A percentile compares a stretch with the other conserved stretches of the same genome.
Evolutionary conservation across 495 filamentous ascomycete genomes (phyloP).

Genomic region (Wilcoxina mikolae): DNA sequence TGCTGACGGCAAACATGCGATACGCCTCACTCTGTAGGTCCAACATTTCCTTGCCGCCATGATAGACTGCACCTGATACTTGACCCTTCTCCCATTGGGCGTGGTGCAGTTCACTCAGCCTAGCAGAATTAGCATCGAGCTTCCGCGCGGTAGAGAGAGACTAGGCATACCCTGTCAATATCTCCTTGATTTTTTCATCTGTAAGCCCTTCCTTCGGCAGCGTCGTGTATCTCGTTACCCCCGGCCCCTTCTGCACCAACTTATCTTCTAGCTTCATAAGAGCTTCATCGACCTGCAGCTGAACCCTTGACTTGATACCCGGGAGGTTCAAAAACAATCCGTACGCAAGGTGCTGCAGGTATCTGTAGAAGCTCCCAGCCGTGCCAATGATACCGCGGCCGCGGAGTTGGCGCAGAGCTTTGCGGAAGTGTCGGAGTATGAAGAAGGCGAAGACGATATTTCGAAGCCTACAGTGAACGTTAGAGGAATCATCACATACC

Average conservation of each 20-base stretch:
- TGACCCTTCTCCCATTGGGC: constrained; percentile 91
- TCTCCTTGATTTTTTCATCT: constrained; percentile 59
- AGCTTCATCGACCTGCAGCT: constrained; percentile 62
- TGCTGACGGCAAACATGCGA: constrained; percentile 83
- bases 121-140: constrained; percentile 4
- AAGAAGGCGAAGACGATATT: constrained; percentile 87
- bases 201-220: constrained; percentile 80
- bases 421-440: constrained; percentile 71
- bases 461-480: constrained; percentile 44
- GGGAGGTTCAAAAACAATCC: constrained; percentile 73
- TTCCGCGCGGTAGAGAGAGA: neutral
- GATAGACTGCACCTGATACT: constrained; percentile 92
- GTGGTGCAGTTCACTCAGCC: constrained; percentile 70
- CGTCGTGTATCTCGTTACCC: constrained; percentile 54
- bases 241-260: constrained; percentile 58
- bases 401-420: constrained; percentile 63
- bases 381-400: constrained; percentile 80
- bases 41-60: constrained; percentile 71
- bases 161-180: constrained; percentile 45
- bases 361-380: constrained; percentile 52
- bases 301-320: constrained; percentile 66
- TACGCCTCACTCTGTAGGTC: constrained; percentile 85
- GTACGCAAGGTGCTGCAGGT: constrained; percentile 56
- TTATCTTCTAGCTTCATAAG: constrained; percentile 64
- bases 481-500: too few species aligned